Evolutionary conservation across 140 eudicot genomes (phyloP), one percentile per base, ranked within the genome.

Genomic region (Ambrosia hybrid): DNA sequence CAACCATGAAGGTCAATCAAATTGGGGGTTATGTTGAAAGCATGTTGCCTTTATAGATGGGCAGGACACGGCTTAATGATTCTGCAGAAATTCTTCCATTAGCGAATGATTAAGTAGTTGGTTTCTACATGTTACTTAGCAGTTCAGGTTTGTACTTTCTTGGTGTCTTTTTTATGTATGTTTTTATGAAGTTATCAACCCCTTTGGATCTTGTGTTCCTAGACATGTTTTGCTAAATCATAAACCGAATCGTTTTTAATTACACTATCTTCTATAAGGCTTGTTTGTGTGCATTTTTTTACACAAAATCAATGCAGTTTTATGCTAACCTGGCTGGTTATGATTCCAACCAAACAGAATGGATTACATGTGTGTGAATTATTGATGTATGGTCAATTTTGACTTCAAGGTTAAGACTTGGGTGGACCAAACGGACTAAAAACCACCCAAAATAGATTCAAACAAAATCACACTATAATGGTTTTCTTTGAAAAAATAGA

Each of bases 1-100:
- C 5, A 21, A 69, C 43, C 30, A 2, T 69, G 16, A 6, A 13
- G 62, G 36, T 69, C 8, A 13, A 33, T 36, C 73, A 30, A 46
- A 33, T 69, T 15, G 53, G 51, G 72, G 17, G 59, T 9, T 65
- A 65, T 43, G 56, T 65, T 43, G 56, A 65, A 8, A 65, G 71
- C 55, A 65, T 65, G 2, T 8, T n/a, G 33, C 61, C 73, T 69
- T 51, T 52, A 36, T 8, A 52, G 34, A 52, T 12, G n/a, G 51
- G 15, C 51, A 43, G 9, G 48, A 43, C 11, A 43, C 8, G 48
- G 48, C 38, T 48, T 48, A 13, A 48, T 48, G 53, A 48, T 11
- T 11, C n/a, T 9, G 4, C 1, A 9, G 53, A 48, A 48, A 13
- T 48, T 48, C 53, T 48, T 48, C 13, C 53, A 7, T 0, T 8